These are phyloP conservation scores for Xanthoconium purpureum DNA, from an alignment of 768 basidiomycete species.

Conservation along the genomic window DNA sequence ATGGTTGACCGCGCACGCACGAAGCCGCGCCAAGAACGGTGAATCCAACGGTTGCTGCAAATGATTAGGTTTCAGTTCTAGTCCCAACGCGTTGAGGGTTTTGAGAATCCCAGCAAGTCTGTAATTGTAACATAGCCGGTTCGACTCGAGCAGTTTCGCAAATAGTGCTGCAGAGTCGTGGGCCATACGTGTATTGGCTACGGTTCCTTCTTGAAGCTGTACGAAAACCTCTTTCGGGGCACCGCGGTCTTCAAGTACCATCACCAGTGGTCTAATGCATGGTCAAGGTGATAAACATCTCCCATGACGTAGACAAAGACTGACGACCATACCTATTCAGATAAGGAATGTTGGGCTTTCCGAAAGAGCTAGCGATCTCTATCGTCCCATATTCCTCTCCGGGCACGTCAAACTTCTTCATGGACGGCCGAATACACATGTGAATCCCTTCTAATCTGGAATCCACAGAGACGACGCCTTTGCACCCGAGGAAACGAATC, in stretches of 20 bases:
- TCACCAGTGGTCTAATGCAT: slow-evolving; percentile 58
- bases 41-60: slow-evolving; percentile 42
- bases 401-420: slow-evolving; percentile 69
- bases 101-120: slow-evolving; percentile 50
- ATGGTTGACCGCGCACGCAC: slow-evolving; percentile 60
- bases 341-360: slow-evolving; percentile 57
- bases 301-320: not conserved
- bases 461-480: slow-evolving; percentile 78
- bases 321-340: slow-evolving; percentile 65
- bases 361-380: slow-evolving; percentile 69
- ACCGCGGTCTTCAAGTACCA: slow-evolving; percentile 75
- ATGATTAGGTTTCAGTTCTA: slow-evolving; percentile 43
- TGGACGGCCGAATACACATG: slow-evolving; percentile 69
- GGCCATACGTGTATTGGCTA: slow-evolving; percentile 56
- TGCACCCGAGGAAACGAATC: slow-evolving; percentile 81
- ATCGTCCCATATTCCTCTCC: slow-evolving; percentile 52
- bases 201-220: slow-evolving; percentile 56
- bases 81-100: slow-evolving; percentile 43
- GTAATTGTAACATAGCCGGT: slow-evolving; percentile 47
- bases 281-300: not conserved
- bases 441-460: slow-evolving; percentile 47
- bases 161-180: slow-evolving; percentile 54
- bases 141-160: slow-evolving; percentile 44
- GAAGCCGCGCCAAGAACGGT: slow-evolving; percentile 54
- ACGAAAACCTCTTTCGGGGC: slow-evolving; percentile 57